These are phyloP conservation scores for Cucurbita maxima DNA, from an alignment of 306 rosid genomes.

Conservation along the genomic window DNA sequence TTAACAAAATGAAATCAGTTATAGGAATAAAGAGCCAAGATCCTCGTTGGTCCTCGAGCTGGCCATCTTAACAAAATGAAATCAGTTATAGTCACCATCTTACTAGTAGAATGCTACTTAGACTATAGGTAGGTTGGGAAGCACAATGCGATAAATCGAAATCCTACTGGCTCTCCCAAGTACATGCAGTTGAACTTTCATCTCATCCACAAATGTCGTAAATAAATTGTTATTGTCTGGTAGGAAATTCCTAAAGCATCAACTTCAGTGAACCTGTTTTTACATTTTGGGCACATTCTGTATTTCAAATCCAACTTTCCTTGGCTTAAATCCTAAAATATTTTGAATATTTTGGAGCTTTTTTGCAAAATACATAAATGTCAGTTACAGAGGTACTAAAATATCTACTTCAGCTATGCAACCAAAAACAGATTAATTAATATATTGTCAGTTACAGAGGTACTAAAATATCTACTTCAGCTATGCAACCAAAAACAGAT, in stretches of 20 bases:
- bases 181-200: not conserved
- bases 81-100: not conserved
- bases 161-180: not conserved
- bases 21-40: no score
- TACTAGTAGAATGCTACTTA: not conserved
- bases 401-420: no score
- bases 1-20: no score
- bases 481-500: not conserved
- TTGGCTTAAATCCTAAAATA: not conserved
- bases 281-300: not conserved
- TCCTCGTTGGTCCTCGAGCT: not conserved
- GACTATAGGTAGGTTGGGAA: not conserved
- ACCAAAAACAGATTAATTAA: no score
- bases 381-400: no score
- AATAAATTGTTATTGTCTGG: not conserved
- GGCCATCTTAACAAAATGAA: not conserved
- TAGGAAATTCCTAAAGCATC: not conserved
- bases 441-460: no score
- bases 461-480: not conserved
- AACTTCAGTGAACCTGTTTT: not conserved
- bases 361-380: not conserved
- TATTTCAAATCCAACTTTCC: not conserved
- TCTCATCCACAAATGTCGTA: not conserved
- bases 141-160: not conserved
- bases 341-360: not conserved